Conservation (phyloP, 106 monocot genomes). For the Dactylorhiza incarnata region DNA sequence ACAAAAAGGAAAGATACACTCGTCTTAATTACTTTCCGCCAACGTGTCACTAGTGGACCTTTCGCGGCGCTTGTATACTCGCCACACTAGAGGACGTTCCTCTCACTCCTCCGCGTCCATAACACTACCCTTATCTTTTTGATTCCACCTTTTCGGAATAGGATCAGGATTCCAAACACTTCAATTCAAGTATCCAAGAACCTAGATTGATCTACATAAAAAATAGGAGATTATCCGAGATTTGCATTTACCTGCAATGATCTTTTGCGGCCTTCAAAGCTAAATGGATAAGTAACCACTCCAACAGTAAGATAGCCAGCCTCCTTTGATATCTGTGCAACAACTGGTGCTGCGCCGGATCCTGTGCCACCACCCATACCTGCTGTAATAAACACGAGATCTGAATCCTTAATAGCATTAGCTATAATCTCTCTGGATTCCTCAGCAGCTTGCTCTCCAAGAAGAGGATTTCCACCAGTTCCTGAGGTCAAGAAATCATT, state of each 20-base stretch:
- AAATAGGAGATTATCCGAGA: neutral
- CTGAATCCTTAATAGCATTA: conserved; percentile 74
- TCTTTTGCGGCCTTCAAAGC: conserved; percentile 96
- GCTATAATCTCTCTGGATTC: conserved; percentile 89
- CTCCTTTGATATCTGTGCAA: conserved; percentile 94
- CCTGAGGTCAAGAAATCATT: conserved; percentile 32
- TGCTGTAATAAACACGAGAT: conserved; percentile 94
- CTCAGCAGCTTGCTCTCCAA: conserved; percentile 97
- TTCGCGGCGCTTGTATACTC: no score
- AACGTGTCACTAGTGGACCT: no score
- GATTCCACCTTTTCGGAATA: no score
- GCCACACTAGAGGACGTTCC: no score
- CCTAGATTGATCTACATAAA: neutral
- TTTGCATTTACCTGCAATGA: conserved; percentile 63
- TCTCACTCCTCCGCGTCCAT: no score
- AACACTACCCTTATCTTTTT: no score
- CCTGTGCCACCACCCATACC: conserved; percentile 99
- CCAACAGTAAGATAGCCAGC: conserved; percentile 98
- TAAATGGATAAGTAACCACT: conserved; percentile 98
- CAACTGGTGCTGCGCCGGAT: conserved; percentile 98
- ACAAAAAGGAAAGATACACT: no score
- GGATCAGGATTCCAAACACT: no score
- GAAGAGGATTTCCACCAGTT: conserved; percentile 91
- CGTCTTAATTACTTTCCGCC: no score
- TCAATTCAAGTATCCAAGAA: no score